Base-by-base conservation (phyloP, 164 flowering plant species). In the Magnolia kwangsiensis region DNA sequence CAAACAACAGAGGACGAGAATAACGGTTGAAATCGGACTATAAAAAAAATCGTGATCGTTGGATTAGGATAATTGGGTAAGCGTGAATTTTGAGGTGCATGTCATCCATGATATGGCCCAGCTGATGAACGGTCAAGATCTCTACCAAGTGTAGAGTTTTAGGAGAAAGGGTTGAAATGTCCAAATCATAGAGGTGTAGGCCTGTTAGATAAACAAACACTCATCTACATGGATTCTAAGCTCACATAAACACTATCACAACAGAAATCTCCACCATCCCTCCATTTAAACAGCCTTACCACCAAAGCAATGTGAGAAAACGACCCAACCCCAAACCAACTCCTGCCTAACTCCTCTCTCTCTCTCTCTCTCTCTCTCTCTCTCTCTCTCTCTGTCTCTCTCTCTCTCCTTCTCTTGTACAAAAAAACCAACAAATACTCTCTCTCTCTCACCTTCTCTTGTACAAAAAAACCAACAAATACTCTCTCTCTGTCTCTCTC, bases 311-410 rank as follows among this genome's bases (percentile, higher is more conserved):
- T 21, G 11, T 31, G 21, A 61, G 9, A 31, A 75, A 72, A 63
- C 72, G 51, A 14, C 7, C 64, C 61, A 18, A 7, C 20, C 31
- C 4, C 9, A n/a, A 20, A 72, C 59, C 59, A 4, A 50, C 61
- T 49, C 20, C 11, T 49, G 59, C 73, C 58, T 51, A n/a, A 49
- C 63, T 24, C 63, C 77, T 61, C 63, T 81, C 75, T 69, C 75
- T 76, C 8, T 7, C 45, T 37, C 45, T 37, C 45, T 37, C 45
- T 37, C 45, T 37, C 45, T 37, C 45, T 37, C 45, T 37, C 45
- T 37, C 45, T 37, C 45, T 37, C 45, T 37, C 45, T 37, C 45
- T 37, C 45, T 37, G 6, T 24, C 1, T 0, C 45, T 37, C 45
- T 37, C 45, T 37, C 45, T 37, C 45, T 37, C 45, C 82, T 77